Evolutionary conservation across 345 rosid genomes (phyloP), one percentile per base, ranked within the genome.

Genomic region (Rubroshorea leprosula): DNA sequence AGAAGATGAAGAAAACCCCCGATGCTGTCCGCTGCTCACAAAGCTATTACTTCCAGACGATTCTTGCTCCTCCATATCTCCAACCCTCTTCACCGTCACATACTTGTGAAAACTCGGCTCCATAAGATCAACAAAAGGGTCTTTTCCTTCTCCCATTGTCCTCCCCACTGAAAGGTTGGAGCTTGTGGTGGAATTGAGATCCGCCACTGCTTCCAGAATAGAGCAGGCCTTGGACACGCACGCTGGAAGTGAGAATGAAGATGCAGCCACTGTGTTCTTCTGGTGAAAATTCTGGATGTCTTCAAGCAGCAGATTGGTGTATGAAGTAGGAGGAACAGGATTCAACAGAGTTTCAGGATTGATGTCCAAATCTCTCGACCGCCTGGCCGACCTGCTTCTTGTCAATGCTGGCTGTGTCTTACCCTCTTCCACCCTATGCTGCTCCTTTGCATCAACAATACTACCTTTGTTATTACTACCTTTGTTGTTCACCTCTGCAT

Each of bases 201-300:
- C 98, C 0, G 87, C 92, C 17, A 88, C 95, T 20, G 92, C 96
- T 57, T 88, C 95, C 9, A 83, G 69, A 39, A 83, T 84, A 11
- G 98, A 89, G 45, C 84, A 74, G 55, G 91, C 89, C 67, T 93
- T 89, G 48, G 82, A 58, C 44, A 89, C 73, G 55, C 93, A 86
- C n/a, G 81, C 49, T 9, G 95, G 95, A 57, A 87, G 75, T 1
- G 83, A 49, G 60, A 72, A 57, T 15, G 66, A 52, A 20, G 75
- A 67, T 11, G 65, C 63, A 55, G 27, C 11, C 1, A 26, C 24
- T n/a, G 61, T 64, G 67, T 63, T 81, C 73, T 81, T 86, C 65
- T 86, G 97, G 59, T 89, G 91, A 53, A 93, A 93, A 65, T 86
- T 93, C 16, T 93, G 96, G 69, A 93, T 93, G 65, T 93, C 99